A percentile compares a stretch with the other conserved stretches of the same genome.
phyloP scores from a whole-genome alignment of 225 moss, liverwort and hornwort genomes.

The Physcomitrium patens region DNA sequence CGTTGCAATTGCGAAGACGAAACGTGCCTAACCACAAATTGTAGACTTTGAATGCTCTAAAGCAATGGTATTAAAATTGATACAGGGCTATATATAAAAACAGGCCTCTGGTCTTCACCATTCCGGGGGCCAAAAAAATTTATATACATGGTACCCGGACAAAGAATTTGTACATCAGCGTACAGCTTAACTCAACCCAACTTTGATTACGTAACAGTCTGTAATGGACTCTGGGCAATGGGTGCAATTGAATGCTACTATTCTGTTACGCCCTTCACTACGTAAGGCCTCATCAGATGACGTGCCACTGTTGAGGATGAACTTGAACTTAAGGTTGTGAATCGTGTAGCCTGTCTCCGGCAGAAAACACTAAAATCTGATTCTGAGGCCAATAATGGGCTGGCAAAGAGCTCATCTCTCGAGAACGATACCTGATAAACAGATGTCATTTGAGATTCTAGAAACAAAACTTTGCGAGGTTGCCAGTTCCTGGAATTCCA shows the following conservation, averaged over 20 bases:
- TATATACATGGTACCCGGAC: constrained; percentile 32
- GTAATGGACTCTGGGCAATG: constrained; percentile 25
- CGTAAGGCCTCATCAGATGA: constrained; percentile 19
- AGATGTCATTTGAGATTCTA: constrained; percentile 18
- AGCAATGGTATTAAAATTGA: constrained; percentile 14
- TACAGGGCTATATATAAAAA: constrained; percentile 33
- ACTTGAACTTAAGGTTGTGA: constrained; percentile 10
- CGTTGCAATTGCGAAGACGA: no score
- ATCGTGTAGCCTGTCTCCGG: constrained; percentile 13
- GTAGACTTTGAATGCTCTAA: not conserved
- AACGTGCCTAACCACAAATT: not conserved
- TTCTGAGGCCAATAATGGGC: constrained; percentile 13
- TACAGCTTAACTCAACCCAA: constrained; percentile 20
- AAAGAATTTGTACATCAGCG: constrained; percentile 22
- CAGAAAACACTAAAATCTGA: constrained; percentile 12
- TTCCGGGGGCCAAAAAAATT: constrained; percentile 17
- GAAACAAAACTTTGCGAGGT: constrained; percentile 25
- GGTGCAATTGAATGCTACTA: constrained; percentile 1
- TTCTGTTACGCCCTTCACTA: not conserved
- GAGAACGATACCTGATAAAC: constrained; percentile 21
- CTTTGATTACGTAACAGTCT: constrained; percentile 18
- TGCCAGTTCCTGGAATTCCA: constrained; percentile 25
- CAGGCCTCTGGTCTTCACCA: constrained; percentile 20
- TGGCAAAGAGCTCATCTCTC: constrained; percentile 26
- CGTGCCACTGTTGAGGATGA: constrained; percentile 19